phyloP scores from a whole-genome alignment of 768 basidiomycete species.

The Bullera alba region DNA sequence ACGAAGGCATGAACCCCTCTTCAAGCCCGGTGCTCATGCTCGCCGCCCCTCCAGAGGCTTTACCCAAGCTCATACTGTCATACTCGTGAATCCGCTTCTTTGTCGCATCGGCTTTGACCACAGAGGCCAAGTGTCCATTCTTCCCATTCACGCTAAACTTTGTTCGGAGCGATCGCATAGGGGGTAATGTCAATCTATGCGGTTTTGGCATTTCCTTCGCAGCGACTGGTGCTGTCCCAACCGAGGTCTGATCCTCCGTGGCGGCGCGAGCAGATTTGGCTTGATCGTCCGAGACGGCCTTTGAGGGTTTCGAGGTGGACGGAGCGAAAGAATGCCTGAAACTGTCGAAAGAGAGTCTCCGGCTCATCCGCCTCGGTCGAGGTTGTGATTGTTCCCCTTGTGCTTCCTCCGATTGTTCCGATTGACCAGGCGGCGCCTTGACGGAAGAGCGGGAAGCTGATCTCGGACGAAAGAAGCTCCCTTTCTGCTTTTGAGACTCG shows the following conservation, averaged over 20 bases:
- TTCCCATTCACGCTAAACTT: constrained; percentile 12
- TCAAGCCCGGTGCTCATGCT: not conserved
- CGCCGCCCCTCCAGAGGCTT: not conserved
- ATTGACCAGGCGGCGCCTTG: no score
- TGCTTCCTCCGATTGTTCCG: not conserved
- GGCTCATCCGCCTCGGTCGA: not conserved
- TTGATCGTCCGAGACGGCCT: no score
- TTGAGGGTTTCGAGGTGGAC: no score
- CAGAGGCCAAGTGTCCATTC: not conserved
- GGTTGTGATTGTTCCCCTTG: not conserved
- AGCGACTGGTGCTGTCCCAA: no score
- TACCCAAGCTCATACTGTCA: constrained; percentile 1
- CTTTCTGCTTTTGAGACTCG: not conserved
- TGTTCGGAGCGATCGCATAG: constrained; percentile 7
- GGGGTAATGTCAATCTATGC: constrained; percentile 9
- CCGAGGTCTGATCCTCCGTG: no score
- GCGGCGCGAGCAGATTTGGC: no score
- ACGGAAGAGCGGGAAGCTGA: not conserved
- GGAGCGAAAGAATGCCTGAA: constrained; percentile 3
- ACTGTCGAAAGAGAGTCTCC: constrained; percentile 8
- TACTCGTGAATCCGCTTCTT: constrained; percentile 1
- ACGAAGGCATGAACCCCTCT: no score
- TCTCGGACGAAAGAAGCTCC: not conserved
- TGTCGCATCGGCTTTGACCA: constrained; percentile 5
- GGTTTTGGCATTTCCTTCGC: no score